phyloP scores from a whole-genome alignment of 2,329 filamentous ascomycete species.

The Trichoderma brevicompactum region DNA sequence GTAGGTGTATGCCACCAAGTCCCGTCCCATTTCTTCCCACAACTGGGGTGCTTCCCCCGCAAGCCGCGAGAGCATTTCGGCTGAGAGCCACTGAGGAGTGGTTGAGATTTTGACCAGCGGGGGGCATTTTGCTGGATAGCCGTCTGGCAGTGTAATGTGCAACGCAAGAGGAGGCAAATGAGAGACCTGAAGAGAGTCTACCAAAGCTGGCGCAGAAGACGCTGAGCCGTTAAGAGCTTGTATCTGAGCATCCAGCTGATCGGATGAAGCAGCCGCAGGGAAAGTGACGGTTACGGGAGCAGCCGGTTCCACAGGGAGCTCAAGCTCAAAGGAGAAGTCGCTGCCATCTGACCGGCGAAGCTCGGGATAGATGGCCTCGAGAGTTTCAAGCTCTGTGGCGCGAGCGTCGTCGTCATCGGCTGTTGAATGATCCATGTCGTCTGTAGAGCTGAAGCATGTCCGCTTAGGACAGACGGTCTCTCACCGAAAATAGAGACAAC shows the following conservation, averaged over 20 bases:
- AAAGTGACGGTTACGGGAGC: conserved; percentile 62
- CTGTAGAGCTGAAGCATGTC: conserved; percentile 26
- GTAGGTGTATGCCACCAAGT: conserved; percentile 64
- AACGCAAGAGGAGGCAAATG: conserved; percentile 64
- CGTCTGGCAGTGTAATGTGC: conserved; percentile 57
- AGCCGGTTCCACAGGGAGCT: conserved; percentile 60
- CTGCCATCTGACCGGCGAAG: conserved; percentile 51
- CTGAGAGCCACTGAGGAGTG: conserved; percentile 61
- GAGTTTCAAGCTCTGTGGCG: conserved; percentile 61
- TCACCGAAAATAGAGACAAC: no score
- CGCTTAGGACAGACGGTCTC: conserved; percentile 1
- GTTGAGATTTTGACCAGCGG: conserved; percentile 58
- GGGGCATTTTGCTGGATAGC: conserved; percentile 60
- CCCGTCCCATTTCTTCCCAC: conserved; percentile 66
- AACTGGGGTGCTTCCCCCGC: conserved; percentile 55
- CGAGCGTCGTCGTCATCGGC: conserved; percentile 61
- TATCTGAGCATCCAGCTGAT: not conserved
- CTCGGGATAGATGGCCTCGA: conserved; percentile 70
- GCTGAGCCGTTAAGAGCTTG: conserved; percentile 15
- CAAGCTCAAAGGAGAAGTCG: conserved; percentile 56
- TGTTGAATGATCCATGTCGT: conserved; percentile 45
- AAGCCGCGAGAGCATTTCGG: conserved; percentile 52
- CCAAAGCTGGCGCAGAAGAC: conserved; percentile 20
- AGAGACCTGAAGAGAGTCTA: conserved; percentile 55
- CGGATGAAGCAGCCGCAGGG: conserved; percentile 49